A percentile compares a stretch with the other conserved stretches of the same genome.
Evolutionary conservation across 306 rosid genomes (phyloP).

Genomic region (Mimosa pudica): DNA sequence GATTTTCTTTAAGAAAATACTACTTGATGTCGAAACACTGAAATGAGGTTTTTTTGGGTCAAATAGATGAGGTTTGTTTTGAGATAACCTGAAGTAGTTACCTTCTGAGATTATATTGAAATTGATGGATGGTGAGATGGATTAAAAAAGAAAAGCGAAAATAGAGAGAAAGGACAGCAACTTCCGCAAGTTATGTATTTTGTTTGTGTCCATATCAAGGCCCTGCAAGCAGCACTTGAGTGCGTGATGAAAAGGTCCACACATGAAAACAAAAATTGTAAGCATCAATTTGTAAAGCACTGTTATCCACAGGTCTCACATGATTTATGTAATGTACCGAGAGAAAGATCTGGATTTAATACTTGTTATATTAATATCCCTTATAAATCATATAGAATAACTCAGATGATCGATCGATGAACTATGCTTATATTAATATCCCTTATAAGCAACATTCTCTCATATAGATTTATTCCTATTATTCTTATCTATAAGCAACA

Average conservation of each 20-base stretch:
- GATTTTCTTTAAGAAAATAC: too few relatives aligned
- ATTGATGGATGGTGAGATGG: background rate
- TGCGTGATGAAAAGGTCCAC: constrained; percentile 19
- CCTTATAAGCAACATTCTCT: too few relatives aligned
- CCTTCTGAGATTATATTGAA: background rate
- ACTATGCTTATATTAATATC: too few relatives aligned
- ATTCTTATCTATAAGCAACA: too few relatives aligned
- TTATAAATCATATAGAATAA: too few relatives aligned
- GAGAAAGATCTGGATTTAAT: background rate
- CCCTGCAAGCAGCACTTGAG: constrained; percentile 7
- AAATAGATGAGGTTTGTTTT: background rate
- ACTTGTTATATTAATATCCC: background rate
- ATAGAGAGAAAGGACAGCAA: background rate
- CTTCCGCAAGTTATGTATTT: background rate
- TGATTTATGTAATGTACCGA: background rate
- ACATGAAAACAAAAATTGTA: constrained; percentile 36
- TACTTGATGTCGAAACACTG: background rate
- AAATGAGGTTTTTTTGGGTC: background rate
- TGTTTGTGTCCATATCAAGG: background rate
- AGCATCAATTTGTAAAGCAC: background rate
- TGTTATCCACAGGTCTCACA: background rate
- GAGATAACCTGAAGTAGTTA: background rate
- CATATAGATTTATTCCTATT: too few relatives aligned
- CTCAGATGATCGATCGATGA: too few relatives aligned
- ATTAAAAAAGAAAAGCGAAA: background rate